Evolutionary conservation across 2,329 filamentous ascomycete genomes (phyloP).

Genomic region (Ambrosiella beaveri): DNA sequence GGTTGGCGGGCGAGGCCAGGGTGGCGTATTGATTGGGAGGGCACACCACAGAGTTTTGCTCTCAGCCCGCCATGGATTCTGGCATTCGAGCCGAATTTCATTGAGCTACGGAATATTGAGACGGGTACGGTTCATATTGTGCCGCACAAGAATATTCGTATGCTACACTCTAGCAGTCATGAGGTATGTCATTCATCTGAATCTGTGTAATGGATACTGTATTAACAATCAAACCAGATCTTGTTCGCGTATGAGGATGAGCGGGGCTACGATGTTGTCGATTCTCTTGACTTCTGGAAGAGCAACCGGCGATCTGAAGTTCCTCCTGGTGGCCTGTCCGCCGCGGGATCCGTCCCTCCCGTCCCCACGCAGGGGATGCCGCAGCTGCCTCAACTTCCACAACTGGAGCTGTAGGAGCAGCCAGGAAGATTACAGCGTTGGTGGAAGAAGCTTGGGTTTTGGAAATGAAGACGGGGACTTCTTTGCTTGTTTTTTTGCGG

Average conservation of each 20-base stretch:
- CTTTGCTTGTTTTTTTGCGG: constrained; percentile 2
- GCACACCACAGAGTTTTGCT: constrained; percentile 77
- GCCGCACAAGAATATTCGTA: constrained; percentile 88
- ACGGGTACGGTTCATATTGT: constrained; percentile 90
- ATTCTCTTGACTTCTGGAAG: constrained; percentile 94
- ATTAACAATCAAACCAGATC: constrained; percentile 43
- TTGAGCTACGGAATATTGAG: constrained; percentile 91
- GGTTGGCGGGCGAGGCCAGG: constrained; percentile 91
- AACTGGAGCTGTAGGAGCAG: constrained; percentile 7
- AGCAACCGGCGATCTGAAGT: constrained; percentile 36
- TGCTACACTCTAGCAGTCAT: constrained; percentile 91
- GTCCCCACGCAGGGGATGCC: not conserved
- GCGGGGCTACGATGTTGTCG: constrained; percentile 77
- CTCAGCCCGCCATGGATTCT: constrained; percentile 94
- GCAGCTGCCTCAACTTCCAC: constrained; percentile 8
- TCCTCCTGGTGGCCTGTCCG: constrained; percentile 6
- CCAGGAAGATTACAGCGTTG: not conserved
- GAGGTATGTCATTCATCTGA: constrained; percentile 43
- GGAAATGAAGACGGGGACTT: constrained; percentile 1
- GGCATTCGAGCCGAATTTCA: constrained; percentile 93
- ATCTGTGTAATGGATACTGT: constrained; percentile 20
- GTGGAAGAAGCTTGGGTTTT: not conserved
- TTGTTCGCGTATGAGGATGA: constrained; percentile 97
- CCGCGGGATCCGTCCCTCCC: not conserved
- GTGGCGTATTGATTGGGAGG: constrained; percentile 97